Evolutionary conservation across 306 rosid species (phyloP), one percentile per base, ranked within the genome.

Genomic region (Casuarina equisetifolia): DNA sequence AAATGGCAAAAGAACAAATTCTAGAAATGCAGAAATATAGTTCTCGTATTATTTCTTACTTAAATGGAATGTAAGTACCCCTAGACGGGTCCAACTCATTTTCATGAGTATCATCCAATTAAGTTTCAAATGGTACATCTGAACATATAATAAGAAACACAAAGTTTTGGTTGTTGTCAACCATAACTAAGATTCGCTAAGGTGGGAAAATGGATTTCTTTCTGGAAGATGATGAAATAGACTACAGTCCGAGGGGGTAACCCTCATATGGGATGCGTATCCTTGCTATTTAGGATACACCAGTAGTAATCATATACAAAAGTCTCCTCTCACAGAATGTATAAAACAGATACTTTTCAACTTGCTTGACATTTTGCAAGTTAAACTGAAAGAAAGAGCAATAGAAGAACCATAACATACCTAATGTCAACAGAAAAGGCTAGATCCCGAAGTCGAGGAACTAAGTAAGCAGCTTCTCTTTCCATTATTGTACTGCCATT

Each of bases 381-480:
- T 54, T 6, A 25, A 69, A 78, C 6, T 0, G 61, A 40, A 66
- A 0, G 17, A 25, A 32, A 4, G 42, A 61, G 36, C n/a, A 70
- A 77, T 16, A 6, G 74, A 25, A 25, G 32, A 8, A 55, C 73
- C 73, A 44, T 66, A 74, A 72, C 81, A 83, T 81, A 92, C 98
- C 95, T 84, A 39, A 92, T 55, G 84, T 91, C 91, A 74, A 88
- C 97, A 85, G 97, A 94, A 84, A 94, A 94, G 46, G 97, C 91
- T 80, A 94, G 89, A 82, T 94, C 98, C 73, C 93, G 83, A 74
- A 94, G 97, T 74, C 95, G 87, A 69, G 98, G 93, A 74, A 94
- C 86, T 80, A 94, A 86, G 87, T 92, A 92, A 70, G 78, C 85
- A 76, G 83, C 92, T 57, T 94, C 97, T 82, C 88, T 87, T 78